A percentile compares a stretch with the other conserved stretches of the same genome.
Evolutionary conservation across 768 basidiomycete species (phyloP).

Genomic region (Pulveroboletus frians): DNA sequence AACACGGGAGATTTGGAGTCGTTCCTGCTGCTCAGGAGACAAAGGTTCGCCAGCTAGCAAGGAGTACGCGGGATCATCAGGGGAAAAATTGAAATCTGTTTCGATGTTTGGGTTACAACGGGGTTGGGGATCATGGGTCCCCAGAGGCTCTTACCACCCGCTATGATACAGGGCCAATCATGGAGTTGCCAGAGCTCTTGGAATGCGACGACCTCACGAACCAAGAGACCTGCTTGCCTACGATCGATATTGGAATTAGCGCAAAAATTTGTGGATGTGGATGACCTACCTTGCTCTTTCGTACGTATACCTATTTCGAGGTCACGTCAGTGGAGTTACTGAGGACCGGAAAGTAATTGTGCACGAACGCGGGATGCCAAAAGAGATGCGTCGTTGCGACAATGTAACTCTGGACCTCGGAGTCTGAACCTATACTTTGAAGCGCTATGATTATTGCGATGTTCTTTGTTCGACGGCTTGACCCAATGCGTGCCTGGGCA

Average conservation of each 20-base stretch:
- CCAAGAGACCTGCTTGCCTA: constrained; percentile 74
- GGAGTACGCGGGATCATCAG: constrained; percentile 77
- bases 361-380: constrained; percentile 82
- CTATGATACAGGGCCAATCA: constrained; percentile 75
- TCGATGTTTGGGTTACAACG: background rate
- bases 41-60: constrained; percentile 62
- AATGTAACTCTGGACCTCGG: constrained; percentile 49
- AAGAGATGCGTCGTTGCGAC: constrained; percentile 91
- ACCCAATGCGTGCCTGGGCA: constrained; percentile 40
- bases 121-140: background rate
- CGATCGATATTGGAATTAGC: background rate
- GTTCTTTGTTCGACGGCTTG: constrained; percentile 71
- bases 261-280: background rate
- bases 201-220: constrained; percentile 59
- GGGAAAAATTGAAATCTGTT: constrained; percentile 87
- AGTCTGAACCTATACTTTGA: constrained; percentile 34
- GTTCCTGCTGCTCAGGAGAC: constrained; percentile 46
- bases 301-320: constrained; percentile 47
- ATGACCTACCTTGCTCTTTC: constrained; percentile 68
- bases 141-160: constrained; percentile 58
- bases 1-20: constrained; percentile 59
- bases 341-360: background rate
- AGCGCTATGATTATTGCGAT: constrained; percentile 74
- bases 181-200: constrained; percentile 38
- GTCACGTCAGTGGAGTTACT: background rate